phyloP scores from a whole-genome alignment of 2,329 filamentous ascomycete species.

The Paradendryphiella salina region DNA sequence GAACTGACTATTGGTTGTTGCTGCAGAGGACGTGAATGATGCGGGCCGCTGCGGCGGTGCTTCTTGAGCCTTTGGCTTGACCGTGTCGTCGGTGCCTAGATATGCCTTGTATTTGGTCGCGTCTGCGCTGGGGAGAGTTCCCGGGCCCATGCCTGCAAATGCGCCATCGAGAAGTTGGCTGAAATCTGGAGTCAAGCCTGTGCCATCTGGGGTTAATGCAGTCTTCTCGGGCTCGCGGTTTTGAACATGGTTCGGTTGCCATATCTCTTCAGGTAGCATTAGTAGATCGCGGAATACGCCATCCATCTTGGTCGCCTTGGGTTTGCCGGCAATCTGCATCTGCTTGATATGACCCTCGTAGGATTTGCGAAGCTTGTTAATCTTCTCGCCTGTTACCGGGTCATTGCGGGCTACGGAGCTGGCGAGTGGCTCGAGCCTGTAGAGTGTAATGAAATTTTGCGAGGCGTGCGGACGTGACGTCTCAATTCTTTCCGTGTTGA shows the following conservation, averaged over 20 bases:
- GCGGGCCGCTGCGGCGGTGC: conserved; percentile 26
- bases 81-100: conserved; percentile 51
- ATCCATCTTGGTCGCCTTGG: conserved; percentile 52
- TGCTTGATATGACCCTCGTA: conserved; percentile 59
- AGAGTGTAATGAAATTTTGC: conserved; percentile 63
- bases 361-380: conserved; percentile 62
- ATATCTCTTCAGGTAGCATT: conserved; percentile 48
- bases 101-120: conserved; percentile 49
- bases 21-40: conserved; percentile 27
- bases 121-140: conserved; percentile 49
- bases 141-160: conserved; percentile 48
- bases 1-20: conserved; percentile 41
- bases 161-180: conserved; percentile 47
- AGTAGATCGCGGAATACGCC: conserved; percentile 42
- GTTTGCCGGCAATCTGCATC: conserved; percentile 54
- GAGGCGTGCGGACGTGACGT: conserved; percentile 60
- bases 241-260: conserved; percentile 44
- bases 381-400: conserved; percentile 66
- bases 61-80: conserved; percentile 37
- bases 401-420: conserved; percentile 63
- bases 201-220: conserved; percentile 34
- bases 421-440: conserved; percentile 60
- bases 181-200: conserved; percentile 29
- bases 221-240: conserved; percentile 47
- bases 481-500: conserved; percentile 43